Base-by-base conservation (phyloP, 331 rosid species). In the Malus hybrid region DNA sequence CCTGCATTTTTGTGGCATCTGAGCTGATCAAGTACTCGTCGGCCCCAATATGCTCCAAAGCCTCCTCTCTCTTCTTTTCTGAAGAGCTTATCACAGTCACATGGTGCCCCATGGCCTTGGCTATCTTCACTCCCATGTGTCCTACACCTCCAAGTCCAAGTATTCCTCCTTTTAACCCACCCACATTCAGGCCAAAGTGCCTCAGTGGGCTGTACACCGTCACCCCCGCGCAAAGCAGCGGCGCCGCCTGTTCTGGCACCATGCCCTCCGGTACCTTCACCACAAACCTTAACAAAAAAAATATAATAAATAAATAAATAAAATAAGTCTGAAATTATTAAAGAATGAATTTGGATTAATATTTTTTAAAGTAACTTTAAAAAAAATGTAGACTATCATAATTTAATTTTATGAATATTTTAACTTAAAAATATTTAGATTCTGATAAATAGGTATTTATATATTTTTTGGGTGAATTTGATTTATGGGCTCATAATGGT, bases 81-180 rank as follows among this genome's bases (percentile, higher is more conserved):
- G 98, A 93, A 33, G 97, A 93, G 73, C 98, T 93, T 74, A 93
- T 90, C 73, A 93, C 96, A 1, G 97, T 93, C 39, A 93, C 91
- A 75, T 91, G 91, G 81, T 93, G 98, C 0, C 96, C 98, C 48
- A 93, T 48, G 13, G 98, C 97, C 28, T 91, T 93, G 1, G 98
- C 96, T 33, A 93, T 72, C 78, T 71, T 89, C 83, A 93, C 96
- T 39, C 98, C 98, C 91, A 90, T 89, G 70, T 90, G 98, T 4
- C 98, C 98, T 12, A 93, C 97, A 20, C 97, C 98, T 50, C 98
- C 98, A 1, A 93, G 91, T 10, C 98, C 98, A 70, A 90, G 28
- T 10, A 93, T 88, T 28, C 89, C 98, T 46, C 91, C 98, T 36
- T 85, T 87, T 1, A 91, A 33, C 6, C 97, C 97, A 32, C 86